A percentile compares a stretch with the other conserved stretches of the same genome.
phyloP scores from a whole-genome alignment of 345 rosid species.

The Fremontodendron californicum region DNA sequence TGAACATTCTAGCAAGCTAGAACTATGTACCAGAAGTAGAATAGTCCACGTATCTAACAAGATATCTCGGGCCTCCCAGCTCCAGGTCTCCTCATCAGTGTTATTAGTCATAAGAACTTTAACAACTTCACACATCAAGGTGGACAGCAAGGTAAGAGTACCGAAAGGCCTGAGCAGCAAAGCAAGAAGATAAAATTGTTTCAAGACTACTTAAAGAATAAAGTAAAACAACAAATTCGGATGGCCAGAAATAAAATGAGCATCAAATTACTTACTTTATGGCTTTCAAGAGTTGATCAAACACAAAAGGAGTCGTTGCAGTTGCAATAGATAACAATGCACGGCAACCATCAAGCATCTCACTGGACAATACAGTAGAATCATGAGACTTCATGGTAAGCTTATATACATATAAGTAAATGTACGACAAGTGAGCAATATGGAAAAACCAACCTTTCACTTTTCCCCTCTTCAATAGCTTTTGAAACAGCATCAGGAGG shows the following conservation, averaged over 20 bases:
- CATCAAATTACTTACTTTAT: conserved; percentile 52
- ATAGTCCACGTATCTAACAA: conserved; percentile 91
- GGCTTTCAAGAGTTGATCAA: conserved; percentile 79
- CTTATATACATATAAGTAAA: conserved; percentile 24
- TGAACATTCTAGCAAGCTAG: neutral
- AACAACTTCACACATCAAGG: conserved; percentile 85
- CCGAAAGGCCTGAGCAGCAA: conserved; percentile 76
- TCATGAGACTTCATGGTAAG: conserved; percentile 20
- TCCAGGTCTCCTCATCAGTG: conserved; percentile 84
- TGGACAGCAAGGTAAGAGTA: conserved; percentile 71
- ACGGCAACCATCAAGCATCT: conserved; percentile 98
- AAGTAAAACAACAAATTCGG: neutral
- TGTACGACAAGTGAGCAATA: conserved; percentile 10
- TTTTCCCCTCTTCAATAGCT: conserved; percentile 79
- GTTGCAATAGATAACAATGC: conserved; percentile 80
- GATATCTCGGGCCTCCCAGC: conserved; percentile 97
- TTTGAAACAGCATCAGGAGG: conserved; percentile 77
- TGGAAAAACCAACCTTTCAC: conserved; percentile 64
- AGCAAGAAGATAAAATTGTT: conserved; percentile 8
- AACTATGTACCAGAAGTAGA: conserved; percentile 62
- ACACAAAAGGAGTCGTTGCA: conserved; percentile 56
- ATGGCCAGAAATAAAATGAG: neutral
- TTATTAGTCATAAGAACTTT: conserved; percentile 61
- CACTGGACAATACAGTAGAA: conserved; percentile 48
- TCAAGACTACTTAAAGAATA: conserved; percentile 9